phyloP scores from a whole-genome alignment of 768 basidiomycete genomes.

The Agrocybe pediades region DNA sequence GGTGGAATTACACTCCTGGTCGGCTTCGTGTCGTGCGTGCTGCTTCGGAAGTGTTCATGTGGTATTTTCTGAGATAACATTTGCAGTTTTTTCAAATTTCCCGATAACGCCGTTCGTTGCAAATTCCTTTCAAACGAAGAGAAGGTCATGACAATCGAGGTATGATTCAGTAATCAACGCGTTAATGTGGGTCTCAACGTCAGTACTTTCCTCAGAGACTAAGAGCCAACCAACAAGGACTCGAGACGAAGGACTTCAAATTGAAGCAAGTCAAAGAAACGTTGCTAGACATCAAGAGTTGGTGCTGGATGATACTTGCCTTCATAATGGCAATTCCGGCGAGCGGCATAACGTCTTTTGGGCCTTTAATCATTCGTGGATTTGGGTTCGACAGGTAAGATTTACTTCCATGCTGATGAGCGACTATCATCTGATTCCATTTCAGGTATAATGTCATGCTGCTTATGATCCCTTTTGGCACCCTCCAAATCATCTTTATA shows the following conservation, averaged over 20 bases:
- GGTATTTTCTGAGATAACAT: neutral
- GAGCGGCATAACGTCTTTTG: conserved; percentile 27
- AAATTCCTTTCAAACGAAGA: conserved; percentile 31
- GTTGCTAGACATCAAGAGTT: conserved; percentile 34
- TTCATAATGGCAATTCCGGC: conserved; percentile 25
- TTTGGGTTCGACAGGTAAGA: conserved; percentile 33
- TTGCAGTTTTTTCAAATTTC: conserved; percentile 31
- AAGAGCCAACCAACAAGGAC: conserved; percentile 36
- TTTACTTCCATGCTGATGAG: neutral
- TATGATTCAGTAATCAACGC: too few relatives aligned
- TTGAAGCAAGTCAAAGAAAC: conserved; percentile 30
- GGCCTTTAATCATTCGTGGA: conserved; percentile 31
- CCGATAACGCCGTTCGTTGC: conserved; percentile 32
- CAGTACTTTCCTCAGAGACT: conserved; percentile 21
- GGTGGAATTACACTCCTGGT: conserved; percentile 27
- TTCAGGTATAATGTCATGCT: conserved; percentile 32
- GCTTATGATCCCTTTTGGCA: conserved; percentile 31
- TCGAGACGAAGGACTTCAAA: conserved; percentile 34
- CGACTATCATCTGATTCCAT: neutral
- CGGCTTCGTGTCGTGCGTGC: conserved; percentile 25
- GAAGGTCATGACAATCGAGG: conserved; percentile 33
- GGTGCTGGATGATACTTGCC: conserved; percentile 32
- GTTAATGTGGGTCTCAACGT: too few relatives aligned
- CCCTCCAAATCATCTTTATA: conserved; percentile 26
- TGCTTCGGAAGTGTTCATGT: neutral